A percentile compares a stretch with the other conserved stretches of the same genome.
phyloP scores from a whole-genome alignment of 2,329 filamentous ascomycete genomes.

The Aspergillus ochraceoroseus region DNA sequence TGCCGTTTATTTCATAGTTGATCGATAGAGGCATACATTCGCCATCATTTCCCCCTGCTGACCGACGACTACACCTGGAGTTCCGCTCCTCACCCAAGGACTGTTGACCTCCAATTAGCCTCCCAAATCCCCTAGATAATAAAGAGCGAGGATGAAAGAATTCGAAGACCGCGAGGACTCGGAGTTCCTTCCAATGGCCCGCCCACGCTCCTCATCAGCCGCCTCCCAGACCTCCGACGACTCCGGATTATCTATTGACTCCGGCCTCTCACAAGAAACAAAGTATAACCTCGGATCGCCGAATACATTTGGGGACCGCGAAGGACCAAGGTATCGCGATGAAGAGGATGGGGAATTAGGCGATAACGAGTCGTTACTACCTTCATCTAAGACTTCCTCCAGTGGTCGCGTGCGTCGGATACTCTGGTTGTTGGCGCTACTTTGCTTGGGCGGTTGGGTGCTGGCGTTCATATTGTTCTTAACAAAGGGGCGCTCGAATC shows the following conservation, averaged over 20 bases:
- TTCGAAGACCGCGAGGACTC: conserved; percentile 22
- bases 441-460: conserved; percentile 45
- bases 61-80: no score
- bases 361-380: conserved; percentile 26
- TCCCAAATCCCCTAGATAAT: conserved; percentile 2
- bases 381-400: conserved; percentile 22
- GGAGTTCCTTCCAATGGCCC: conserved; percentile 29
- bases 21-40: no score
- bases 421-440: conserved; percentile 40
- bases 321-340: conserved; percentile 32
- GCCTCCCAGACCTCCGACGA: conserved; percentile 32
- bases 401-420: conserved; percentile 33
- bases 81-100: no score
- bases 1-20: no score
- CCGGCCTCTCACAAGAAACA: conserved; percentile 28
- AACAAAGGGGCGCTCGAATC: conserved; percentile 32
- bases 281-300: conserved; percentile 18
- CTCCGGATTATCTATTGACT: conserved; percentile 34
- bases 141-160: conserved; percentile 25
- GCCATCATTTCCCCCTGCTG: no score
- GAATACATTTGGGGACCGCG: conserved; percentile 9
- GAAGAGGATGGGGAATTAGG: conserved; percentile 33
- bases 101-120: neutral
- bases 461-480: conserved; percentile 44
- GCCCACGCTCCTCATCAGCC: conserved; percentile 24